These are phyloP conservation scores for Streptanthus diversifolius DNA, from an alignment of 345 rosid genomes.

Conservation along the genomic window DNA sequence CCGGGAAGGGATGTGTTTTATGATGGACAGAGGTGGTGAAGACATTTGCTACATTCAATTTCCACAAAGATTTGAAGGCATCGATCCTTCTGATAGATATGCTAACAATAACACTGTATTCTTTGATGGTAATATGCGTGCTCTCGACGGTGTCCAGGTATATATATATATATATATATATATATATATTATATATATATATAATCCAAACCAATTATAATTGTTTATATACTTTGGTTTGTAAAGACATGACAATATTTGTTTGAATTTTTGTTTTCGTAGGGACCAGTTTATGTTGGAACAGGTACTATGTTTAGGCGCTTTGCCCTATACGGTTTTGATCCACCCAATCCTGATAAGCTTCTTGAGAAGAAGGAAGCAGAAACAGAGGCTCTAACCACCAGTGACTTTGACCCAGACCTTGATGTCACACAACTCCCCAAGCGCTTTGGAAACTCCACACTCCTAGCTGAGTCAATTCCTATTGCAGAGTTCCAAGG, in stretches of 20 bases:
- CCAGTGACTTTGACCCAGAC: constrained; percentile 75
- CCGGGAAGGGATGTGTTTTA: constrained; percentile 95
- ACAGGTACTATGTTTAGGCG: constrained; percentile 90
- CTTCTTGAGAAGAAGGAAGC: constrained; percentile 35
- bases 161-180: background rate
- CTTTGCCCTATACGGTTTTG: constrained; percentile 89
- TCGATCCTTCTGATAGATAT: constrained; percentile 91
- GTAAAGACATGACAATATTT: background rate
- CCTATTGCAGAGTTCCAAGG: constrained; percentile 83
- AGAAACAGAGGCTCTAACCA: constrained; percentile 63
- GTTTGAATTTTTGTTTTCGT: background rate
- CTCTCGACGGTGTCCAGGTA: constrained; percentile 94
- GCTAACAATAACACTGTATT: constrained; percentile 94
- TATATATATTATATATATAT: too few species aligned
- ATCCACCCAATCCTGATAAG: constrained; percentile 61
- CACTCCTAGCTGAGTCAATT: constrained; percentile 79
- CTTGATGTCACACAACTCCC: constrained; percentile 80
- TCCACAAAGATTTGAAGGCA: constrained; percentile 97
- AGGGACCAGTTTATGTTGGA: constrained; percentile 96
- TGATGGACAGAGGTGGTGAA: constrained; percentile 97
- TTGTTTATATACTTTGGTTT: background rate
- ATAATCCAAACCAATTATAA: background rate
- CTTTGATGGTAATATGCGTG: constrained; percentile 97
- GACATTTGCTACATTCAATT: constrained; percentile 86
- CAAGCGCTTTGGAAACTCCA: constrained; percentile 87